Conservation (phyloP, 495 filamentous ascomycete species). For the Astrothelium macrocarpum region DNA sequence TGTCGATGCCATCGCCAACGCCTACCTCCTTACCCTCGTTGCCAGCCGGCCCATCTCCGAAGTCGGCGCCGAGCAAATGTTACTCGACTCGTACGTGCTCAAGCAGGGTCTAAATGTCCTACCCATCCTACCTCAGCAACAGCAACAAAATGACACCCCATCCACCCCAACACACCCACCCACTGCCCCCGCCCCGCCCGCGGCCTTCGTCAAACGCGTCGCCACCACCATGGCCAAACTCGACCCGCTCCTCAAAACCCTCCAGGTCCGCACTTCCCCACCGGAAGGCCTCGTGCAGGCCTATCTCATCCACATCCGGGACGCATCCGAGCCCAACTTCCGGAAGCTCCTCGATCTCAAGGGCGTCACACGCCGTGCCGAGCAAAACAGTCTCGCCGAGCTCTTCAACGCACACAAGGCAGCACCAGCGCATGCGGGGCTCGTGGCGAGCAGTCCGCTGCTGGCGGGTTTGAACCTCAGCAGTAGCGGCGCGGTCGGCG, state of each 20-base stretch:
- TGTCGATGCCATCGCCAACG: conserved; percentile 69
- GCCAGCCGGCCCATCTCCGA: conserved; percentile 84
- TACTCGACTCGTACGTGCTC: conserved; percentile 85
- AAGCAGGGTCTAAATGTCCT: conserved; percentile 71
- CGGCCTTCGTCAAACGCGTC: conserved; percentile 77
- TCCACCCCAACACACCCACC: conserved; percentile 14
- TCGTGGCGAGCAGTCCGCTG: conserved; percentile 50
- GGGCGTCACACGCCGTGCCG: conserved; percentile 44
- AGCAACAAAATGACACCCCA: too few relatives aligned
- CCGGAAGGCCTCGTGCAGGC: conserved; percentile 93
- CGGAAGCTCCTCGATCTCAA: conserved; percentile 76
- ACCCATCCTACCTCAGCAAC: conserved; percentile 45
- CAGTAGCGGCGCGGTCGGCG: conserved; percentile 9
- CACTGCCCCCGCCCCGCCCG: conserved; percentile 36
- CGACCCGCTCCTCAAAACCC: conserved; percentile 87
- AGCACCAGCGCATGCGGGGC: conserved; percentile 44
- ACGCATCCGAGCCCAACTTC: conserved; percentile 65
- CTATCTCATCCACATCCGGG: conserved; percentile 50
- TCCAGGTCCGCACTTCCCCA: conserved; percentile 85
- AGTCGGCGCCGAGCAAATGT: conserved; percentile 95
- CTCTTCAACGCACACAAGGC: conserved; percentile 76
- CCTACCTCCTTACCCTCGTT: conserved; percentile 75
- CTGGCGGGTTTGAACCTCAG: conserved; percentile 49
- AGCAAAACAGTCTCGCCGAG: conserved; percentile 76
- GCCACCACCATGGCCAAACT: conserved; percentile 70